These are phyloP conservation scores for Russula sp. DNA, from an alignment of 768 basidiomycete genomes.

Conservation along the genomic window DNA sequence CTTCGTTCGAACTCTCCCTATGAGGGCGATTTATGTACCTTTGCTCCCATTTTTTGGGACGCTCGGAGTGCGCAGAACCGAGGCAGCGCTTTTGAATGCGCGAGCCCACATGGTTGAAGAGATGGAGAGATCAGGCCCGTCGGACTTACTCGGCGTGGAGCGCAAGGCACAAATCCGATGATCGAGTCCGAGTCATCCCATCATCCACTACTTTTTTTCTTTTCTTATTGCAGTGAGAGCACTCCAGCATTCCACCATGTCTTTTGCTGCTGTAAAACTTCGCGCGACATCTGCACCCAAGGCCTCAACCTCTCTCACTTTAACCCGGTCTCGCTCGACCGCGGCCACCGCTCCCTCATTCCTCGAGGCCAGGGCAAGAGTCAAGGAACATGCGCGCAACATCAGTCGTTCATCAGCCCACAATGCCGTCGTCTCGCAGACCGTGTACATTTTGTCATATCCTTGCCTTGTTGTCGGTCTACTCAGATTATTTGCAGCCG, in stretches of 20 bases:
- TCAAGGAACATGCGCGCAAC: conserved; percentile 67
- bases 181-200: neutral
- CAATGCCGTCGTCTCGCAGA: conserved; percentile 53
- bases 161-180: neutral
- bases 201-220: neutral
- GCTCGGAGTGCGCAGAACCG: conserved; percentile 4
- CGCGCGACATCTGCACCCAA: conserved; percentile 37
- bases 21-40: conserved; percentile 20
- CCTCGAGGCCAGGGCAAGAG: conserved; percentile 74
- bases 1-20: neutral
- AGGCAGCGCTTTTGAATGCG: neutral
- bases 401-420: conserved; percentile 61
- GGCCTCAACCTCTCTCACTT: conserved; percentile 28
- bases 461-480: neutral
- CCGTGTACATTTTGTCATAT: conserved; percentile 41
- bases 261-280: conserved; percentile 36
- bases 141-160: conserved; percentile 12
- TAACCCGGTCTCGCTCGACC: conserved; percentile 46
- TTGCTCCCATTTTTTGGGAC: conserved; percentile 26
- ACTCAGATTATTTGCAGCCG: conserved; percentile 37
- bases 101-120: conserved; percentile 3
- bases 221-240: too few species aligned
- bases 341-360: conserved; percentile 43
- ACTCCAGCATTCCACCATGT: conserved; percentile 28
- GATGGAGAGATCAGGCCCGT: neutral